phyloP scores from a whole-genome alignment of 1,284 basidiomycete genomes.

The Leccinum fallax region DNA sequence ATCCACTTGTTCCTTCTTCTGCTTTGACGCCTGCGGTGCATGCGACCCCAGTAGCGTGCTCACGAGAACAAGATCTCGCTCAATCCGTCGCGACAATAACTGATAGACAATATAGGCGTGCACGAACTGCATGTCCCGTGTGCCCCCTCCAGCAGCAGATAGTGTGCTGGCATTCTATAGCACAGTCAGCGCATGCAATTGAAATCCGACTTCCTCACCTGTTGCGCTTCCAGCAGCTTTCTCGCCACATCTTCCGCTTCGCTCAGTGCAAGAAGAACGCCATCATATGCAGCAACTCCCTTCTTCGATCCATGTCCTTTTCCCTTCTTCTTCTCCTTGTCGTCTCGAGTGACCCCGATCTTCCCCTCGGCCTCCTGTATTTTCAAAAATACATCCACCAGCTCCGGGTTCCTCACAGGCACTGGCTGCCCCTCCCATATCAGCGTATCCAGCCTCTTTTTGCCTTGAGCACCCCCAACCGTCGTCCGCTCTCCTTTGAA shows the following conservation, averaged over 20 bases:
- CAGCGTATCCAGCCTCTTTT: conserved; percentile 60
- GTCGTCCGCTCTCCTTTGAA: conserved; percentile 50
- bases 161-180: conserved; percentile 23
- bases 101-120: conserved; percentile 88
- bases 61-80: conserved; percentile 85
- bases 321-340: conserved; percentile 40
- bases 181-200: conserved; percentile 10
- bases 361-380: conserved; percentile 79
- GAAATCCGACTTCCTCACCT: conserved; percentile 46
- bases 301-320: conserved; percentile 61
- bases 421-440: conserved; percentile 84
- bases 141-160: conserved; percentile 41
- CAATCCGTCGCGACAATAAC: conserved; percentile 82
- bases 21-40: conserved; percentile 37
- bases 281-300: conserved; percentile 82
- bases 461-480: conserved; percentile 44
- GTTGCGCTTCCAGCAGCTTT: conserved; percentile 78
- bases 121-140: conserved; percentile 78
- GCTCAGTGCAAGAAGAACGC: conserved; percentile 77
- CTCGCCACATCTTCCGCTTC: conserved; percentile 86
- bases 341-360: conserved; percentile 40
- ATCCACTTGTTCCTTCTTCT: conserved; percentile 58
- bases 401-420: conserved; percentile 87
- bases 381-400: conserved; percentile 85
- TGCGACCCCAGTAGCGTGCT: conserved; percentile 58